Percentiles rank a stretch among this genome's conserved stretches.
Conservation (phyloP, 345 rosid species). For the Chamaenerion angustifolium region DNA sequence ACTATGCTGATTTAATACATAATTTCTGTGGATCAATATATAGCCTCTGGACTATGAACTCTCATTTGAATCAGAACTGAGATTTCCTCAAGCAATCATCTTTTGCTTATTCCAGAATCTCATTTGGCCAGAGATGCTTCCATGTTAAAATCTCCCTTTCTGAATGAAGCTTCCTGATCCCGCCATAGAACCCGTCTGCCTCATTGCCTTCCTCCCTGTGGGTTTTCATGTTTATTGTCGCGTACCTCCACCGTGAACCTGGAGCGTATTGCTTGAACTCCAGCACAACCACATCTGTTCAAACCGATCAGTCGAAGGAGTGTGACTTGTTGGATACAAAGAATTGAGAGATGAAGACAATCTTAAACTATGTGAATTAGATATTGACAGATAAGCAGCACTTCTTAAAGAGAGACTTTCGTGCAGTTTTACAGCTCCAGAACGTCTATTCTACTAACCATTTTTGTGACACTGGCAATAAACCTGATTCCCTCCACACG, state of each 20-base stretch:
- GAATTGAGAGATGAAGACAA: no score
- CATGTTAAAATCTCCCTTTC: constrained; percentile 51
- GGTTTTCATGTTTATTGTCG: constrained; percentile 43
- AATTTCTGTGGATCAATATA: no score
- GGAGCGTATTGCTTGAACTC: constrained; percentile 63
- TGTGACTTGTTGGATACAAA: no score
- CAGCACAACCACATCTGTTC: constrained; percentile 42
- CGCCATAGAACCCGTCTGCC: constrained; percentile 84
- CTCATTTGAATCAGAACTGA: no score
- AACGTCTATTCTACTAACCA: constrained; percentile 25
- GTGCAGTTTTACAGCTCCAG: background rate
- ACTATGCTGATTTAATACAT: no score
- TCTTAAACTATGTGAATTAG: background rate
- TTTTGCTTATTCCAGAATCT: constrained; percentile 28
- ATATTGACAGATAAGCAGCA: background rate
- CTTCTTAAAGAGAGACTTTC: background rate
- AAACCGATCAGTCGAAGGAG: constrained; percentile 3
- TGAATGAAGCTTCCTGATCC: constrained; percentile 50
- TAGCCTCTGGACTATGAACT: no score
- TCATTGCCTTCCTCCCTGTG: constrained; percentile 76
- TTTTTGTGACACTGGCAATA: constrained; percentile 49
- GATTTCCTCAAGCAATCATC: no score
- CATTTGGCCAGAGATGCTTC: constrained; percentile 62
- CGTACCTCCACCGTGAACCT: constrained; percentile 69
- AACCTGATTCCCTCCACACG: constrained; percentile 59